Evolutionary conservation across 306 rosid species (phyloP).

Genomic region (Hylodesmum podocarpum): DNA sequence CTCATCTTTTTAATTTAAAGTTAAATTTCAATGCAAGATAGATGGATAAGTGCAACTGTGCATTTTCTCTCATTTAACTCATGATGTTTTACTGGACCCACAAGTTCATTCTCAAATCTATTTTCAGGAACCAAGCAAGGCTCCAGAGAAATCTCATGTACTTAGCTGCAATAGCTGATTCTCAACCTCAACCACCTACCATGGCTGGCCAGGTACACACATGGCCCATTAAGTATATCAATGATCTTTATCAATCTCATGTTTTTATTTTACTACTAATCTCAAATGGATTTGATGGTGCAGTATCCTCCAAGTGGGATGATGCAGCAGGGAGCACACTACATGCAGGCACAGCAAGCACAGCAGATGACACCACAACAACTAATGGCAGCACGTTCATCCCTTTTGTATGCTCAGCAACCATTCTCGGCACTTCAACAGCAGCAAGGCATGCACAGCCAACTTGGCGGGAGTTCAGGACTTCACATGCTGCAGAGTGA

Average conservation of each 20-base stretch:
- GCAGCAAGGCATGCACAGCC: constrained; percentile 66
- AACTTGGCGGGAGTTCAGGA: constrained; percentile 61
- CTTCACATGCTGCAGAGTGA: constrained; percentile 82
- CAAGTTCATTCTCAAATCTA: not conserved
- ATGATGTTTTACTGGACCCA: not conserved
- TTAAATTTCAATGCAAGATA: not conserved
- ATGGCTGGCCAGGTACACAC: constrained; percentile 89
- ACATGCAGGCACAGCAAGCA: constrained; percentile 84
- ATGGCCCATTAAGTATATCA: not conserved
- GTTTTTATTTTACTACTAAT: not conserved
- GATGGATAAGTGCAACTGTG: not conserved
- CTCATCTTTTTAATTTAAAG: not conserved
- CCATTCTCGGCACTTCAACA: constrained; percentile 75
- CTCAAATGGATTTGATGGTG: not conserved
- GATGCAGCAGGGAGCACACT: constrained; percentile 85
- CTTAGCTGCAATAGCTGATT: constrained; percentile 98
- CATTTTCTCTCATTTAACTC: not conserved
- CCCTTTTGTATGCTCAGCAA: constrained; percentile 83
- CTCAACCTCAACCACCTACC: constrained; percentile 93
- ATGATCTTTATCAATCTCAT: not conserved
- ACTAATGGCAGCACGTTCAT: constrained; percentile 90
- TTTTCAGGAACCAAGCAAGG: constrained; percentile 90
- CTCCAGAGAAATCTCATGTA: constrained; percentile 97
- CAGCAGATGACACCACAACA: constrained; percentile 89
- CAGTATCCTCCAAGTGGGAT: constrained; percentile 77